phyloP scores from a whole-genome alignment of 257 asterid genomes.

The Lithospermum erythrorhizon region DNA sequence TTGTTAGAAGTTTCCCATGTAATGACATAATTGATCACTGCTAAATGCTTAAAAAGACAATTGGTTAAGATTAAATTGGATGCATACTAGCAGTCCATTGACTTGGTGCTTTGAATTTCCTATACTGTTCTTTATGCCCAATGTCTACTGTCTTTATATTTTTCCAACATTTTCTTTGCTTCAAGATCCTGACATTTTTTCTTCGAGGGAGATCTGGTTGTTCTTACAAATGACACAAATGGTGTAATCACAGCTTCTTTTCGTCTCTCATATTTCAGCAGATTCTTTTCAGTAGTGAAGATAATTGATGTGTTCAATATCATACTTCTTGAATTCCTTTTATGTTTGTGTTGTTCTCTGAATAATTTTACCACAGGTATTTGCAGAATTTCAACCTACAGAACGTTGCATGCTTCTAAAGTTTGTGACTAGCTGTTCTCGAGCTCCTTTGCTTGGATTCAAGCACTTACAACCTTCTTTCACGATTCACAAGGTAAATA shows the following conservation, averaged over 20 bases:
- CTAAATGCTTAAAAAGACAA: not conserved
- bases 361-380: slow-evolving; percentile 35
- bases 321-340: not conserved
- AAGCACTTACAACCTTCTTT: slow-evolving; percentile 91
- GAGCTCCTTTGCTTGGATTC: slow-evolving; percentile 94
- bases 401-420: slow-evolving; percentile 93
- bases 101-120: no score
- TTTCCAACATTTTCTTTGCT: not conserved
- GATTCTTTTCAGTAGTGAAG: not conserved
- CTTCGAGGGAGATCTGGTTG: not conserved
- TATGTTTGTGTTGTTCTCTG: not conserved
- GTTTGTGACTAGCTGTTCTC: slow-evolving; percentile 97
- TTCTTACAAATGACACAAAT: not conserved
- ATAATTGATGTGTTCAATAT: not conserved
- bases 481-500: slow-evolving; percentile 81
- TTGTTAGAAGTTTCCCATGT: no score
- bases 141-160: not conserved
- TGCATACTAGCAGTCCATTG: no score
- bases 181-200: not conserved
- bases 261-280: not conserved
- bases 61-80: not conserved
- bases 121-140: no score
- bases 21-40: no score
- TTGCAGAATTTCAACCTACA: slow-evolving; percentile 66
- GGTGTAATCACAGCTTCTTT: not conserved